A percentile compares a stretch with the other conserved stretches of the same genome.
Conservation (phyloP, 495 filamentous ascomycete species). For the Penicillium salamii region DNA sequence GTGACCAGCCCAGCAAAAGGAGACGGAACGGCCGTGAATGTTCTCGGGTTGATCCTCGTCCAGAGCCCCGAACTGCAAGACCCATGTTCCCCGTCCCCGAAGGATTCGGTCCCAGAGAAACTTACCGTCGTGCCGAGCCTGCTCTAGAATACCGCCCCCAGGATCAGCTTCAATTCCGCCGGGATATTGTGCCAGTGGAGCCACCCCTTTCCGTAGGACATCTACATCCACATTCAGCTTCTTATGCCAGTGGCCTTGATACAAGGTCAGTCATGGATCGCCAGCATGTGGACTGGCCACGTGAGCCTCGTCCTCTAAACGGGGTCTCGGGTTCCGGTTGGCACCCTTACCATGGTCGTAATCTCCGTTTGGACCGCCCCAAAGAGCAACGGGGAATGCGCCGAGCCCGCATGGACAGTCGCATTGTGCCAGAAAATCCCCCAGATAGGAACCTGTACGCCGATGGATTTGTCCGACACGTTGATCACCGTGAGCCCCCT, state of each 20-base stretch:
- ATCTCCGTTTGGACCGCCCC: constrained; percentile 11
- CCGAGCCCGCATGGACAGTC: constrained; percentile 15
- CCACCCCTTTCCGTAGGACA: constrained; percentile 14
- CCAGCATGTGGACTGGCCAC: constrained; percentile 12
- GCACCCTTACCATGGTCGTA: constrained; percentile 20
- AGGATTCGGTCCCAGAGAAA: constrained; percentile 13
- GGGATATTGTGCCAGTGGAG: constrained; percentile 19
- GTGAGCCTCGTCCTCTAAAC: constrained; percentile 9
- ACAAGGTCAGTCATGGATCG: constrained; percentile 16
- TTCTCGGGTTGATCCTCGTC: constrained; percentile 5
- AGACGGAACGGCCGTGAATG: constrained; percentile 29
- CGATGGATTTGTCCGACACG: constrained; percentile 37
- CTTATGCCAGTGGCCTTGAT: constrained; percentile 11
- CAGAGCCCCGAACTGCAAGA: constrained; percentile 13
- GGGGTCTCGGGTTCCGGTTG: constrained; percentile 14
- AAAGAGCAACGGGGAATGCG: constrained; percentile 10
- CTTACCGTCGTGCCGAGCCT: constrained; percentile 20
- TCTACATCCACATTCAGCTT: constrained; percentile 7
- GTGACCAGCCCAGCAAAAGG: constrained; percentile 29
- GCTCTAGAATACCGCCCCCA: constrained; percentile 16
- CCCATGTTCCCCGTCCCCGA: constrained; percentile 15
- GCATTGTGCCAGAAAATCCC: constrained; percentile 13
- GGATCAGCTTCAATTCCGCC: constrained; percentile 22
- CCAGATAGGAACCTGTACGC: constrained; percentile 32
- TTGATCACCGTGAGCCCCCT: constrained; percentile 29